Conservation (phyloP, 139 green algal species). For the Choricystis sp. region DNA sequence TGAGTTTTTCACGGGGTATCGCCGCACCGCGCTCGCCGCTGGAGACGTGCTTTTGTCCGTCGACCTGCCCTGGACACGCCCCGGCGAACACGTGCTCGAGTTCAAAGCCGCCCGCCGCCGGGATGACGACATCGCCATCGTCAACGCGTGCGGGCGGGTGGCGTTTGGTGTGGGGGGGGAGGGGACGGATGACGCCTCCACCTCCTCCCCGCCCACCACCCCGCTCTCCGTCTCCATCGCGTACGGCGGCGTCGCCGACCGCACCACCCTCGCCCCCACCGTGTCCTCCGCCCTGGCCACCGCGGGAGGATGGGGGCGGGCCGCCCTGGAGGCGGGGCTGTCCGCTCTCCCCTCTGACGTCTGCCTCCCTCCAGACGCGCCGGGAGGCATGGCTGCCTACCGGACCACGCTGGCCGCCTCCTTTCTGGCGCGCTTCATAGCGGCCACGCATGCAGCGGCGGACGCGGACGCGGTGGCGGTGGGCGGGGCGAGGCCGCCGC, state of each 20-base stretch:
- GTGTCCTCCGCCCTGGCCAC: slow-evolving; percentile 2
- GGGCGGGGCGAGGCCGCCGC: neutral
- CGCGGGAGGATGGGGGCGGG: slow-evolving; percentile 26
- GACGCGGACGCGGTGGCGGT: slow-evolving; percentile 14
- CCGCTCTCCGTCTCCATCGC: slow-evolving; percentile 25
- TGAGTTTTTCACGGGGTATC: slow-evolving; percentile 88
- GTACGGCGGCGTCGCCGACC: slow-evolving; percentile 73
- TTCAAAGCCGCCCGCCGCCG: slow-evolving; percentile 88
- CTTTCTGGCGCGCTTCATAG: slow-evolving; percentile 88
- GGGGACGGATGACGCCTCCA: neutral
- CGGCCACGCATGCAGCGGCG: slow-evolving; percentile 31
- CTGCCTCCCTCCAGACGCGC: neutral
- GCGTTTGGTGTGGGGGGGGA: slow-evolving; percentile 1
- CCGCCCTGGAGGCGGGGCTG: slow-evolving; percentile 17
- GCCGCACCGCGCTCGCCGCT: slow-evolving; percentile 52
- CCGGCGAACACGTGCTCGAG: slow-evolving; percentile 17
- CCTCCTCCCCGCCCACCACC: neutral
- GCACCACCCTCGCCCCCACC: slow-evolving; percentile 42
- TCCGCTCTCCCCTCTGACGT: slow-evolving; percentile 27
- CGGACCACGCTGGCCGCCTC: slow-evolving; percentile 57
- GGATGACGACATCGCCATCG: slow-evolving; percentile 97
- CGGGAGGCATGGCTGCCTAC: slow-evolving; percentile 76
- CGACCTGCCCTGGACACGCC: neutral
- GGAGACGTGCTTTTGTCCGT: slow-evolving; percentile 27
- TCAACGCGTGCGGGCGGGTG: slow-evolving; percentile 78